Evolutionary conservation across 495 filamentous ascomycete genomes (phyloP).

Genomic region (Neurospora sp.): DNA sequence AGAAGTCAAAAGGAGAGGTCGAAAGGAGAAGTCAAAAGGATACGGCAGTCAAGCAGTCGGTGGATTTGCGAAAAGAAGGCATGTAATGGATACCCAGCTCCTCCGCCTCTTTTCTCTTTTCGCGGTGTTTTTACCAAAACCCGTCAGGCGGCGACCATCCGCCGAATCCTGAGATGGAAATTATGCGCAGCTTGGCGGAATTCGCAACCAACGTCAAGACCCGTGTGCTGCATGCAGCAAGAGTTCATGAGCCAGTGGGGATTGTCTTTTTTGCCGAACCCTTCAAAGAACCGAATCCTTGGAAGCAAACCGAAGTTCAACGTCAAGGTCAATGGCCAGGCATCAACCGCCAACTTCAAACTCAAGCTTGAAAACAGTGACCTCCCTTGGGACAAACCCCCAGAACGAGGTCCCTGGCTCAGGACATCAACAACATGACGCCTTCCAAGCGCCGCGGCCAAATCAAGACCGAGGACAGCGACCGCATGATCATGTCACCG

Average conservation of each 20-base stretch:
- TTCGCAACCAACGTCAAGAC: conserved; percentile 32
- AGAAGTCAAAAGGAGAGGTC: background rate
- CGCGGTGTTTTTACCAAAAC: no score
- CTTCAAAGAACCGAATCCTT: conserved; percentile 27
- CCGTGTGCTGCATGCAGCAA: conserved; percentile 24
- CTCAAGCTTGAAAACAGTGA: conserved; percentile 13
- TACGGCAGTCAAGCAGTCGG: no score
- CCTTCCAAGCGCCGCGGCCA: background rate
- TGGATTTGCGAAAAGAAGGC: no score
- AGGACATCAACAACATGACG: background rate
- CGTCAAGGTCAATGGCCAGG: conserved; percentile 18
- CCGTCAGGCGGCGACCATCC: no score
- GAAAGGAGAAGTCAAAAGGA: background rate
- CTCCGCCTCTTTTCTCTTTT: no score
- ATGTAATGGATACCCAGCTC: no score
- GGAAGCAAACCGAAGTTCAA: conserved; percentile 34
- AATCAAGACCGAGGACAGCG: conserved; percentile 13
- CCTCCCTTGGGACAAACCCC: conserved; percentile 2
- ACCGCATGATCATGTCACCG: background rate
- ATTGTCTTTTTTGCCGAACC: conserved; percentile 17
- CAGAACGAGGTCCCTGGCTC: conserved; percentile 9
- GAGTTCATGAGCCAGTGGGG: conserved; percentile 21
- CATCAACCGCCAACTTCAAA: conserved; percentile 21
- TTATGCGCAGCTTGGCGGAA: conserved; percentile 30
- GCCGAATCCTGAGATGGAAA: conserved; percentile 37